Percentiles rank a stretch among this genome's conserved stretches.
Conservation (phyloP, 345 rosid genomes). For the Eucalyptus albens region DNA sequence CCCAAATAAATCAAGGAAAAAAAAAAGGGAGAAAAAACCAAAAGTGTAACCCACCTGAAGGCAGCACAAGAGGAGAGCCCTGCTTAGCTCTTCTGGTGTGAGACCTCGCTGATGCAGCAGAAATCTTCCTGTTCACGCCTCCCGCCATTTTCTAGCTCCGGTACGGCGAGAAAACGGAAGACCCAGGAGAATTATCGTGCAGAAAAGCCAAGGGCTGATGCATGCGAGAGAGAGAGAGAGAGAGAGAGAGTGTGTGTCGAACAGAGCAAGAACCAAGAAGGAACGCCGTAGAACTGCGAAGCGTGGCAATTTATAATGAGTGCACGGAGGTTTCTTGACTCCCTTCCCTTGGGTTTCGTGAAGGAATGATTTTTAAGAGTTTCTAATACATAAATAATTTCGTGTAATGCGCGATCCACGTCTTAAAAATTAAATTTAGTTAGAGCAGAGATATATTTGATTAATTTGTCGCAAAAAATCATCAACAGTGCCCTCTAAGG, state of each 20-base stretch:
- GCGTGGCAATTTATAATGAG: no score
- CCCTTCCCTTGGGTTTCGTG: neutral
- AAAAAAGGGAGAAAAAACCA: no score
- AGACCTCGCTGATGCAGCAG: conserved; percentile 53
- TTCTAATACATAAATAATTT: neutral
- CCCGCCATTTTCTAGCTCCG: neutral
- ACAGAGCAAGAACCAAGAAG: neutral
- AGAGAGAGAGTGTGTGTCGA: neutral
- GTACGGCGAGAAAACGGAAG: neutral
- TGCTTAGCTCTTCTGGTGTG: conserved; percentile 43
- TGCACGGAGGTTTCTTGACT: neutral
- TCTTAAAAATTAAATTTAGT: neutral
- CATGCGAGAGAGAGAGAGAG: neutral
- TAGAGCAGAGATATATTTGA: neutral
- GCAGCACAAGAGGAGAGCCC: conserved; percentile 7
- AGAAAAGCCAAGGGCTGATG: neutral
- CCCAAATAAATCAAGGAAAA: neutral
- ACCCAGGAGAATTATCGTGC: neutral
- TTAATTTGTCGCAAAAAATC: neutral
- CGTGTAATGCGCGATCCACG: neutral
- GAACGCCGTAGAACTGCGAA: neutral
- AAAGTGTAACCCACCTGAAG: conserved; percentile 14
- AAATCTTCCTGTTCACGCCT: conserved; percentile 31
- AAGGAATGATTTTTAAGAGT: neutral
- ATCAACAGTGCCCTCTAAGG: neutral